Conservation (phyloP, 148 eudicot species). For the Camellia sinensis region DNA sequence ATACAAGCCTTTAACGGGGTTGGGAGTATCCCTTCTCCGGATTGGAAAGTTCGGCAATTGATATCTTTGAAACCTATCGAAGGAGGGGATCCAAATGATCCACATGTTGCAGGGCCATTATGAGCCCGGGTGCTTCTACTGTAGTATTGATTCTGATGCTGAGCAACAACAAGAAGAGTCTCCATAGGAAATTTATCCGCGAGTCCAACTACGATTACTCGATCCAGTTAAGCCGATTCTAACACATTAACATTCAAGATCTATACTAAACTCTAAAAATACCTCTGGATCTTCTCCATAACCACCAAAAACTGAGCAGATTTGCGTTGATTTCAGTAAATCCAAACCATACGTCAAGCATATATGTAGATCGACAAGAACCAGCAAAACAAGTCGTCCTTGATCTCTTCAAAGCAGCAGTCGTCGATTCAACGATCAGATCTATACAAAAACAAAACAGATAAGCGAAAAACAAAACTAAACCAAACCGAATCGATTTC, state of each 20-base stretch:
- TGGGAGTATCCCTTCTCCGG: slow-evolving; percentile 54
- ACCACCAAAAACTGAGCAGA: slow-evolving; percentile 46
- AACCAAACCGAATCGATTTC: neutral
- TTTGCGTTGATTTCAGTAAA: slow-evolving; percentile 28
- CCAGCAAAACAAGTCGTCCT: slow-evolving; percentile 8
- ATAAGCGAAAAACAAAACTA: neutral
- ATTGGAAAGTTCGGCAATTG: slow-evolving; percentile 62
- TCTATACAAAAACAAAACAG: slow-evolving; percentile 14
- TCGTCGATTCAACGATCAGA: slow-evolving; percentile 16
- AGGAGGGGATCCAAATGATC: slow-evolving; percentile 37
- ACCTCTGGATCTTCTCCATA: slow-evolving; percentile 47
- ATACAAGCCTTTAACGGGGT: slow-evolving; percentile 39
- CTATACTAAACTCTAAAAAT: slow-evolving; percentile 10
- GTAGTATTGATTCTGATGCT: slow-evolving; percentile 56
- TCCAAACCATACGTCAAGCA: slow-evolving; percentile 27
- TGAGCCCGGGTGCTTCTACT: slow-evolving; percentile 28
- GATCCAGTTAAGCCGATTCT: neutral
- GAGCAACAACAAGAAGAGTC: slow-evolving; percentile 61
- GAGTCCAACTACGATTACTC: slow-evolving; percentile 9
- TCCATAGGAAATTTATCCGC: slow-evolving; percentile 40
- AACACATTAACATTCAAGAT: slow-evolving; percentile 16
- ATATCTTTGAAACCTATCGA: slow-evolving; percentile 47
- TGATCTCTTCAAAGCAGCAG: slow-evolving; percentile 14
- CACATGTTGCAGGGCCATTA: slow-evolving; percentile 21
- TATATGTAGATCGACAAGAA: neutral